Evolutionary conservation across 495 filamentous ascomycete species (phyloP).

Genomic region (Jackrogersella multiformis): DNA sequence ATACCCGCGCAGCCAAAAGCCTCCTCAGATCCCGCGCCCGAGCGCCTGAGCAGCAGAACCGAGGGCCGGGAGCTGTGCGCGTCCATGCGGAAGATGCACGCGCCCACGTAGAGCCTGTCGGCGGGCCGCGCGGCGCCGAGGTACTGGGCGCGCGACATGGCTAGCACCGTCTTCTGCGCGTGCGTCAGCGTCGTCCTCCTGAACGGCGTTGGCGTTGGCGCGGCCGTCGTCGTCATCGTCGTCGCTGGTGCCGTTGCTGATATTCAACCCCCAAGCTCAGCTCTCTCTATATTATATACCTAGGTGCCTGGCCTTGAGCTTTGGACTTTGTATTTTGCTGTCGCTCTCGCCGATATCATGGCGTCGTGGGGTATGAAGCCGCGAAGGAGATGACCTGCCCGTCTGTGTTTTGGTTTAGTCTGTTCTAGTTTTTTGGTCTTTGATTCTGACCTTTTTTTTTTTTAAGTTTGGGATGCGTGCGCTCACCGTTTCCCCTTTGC

Average conservation of each 20-base stretch:
- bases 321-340: too few relatives aligned
- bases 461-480: too few relatives aligned
- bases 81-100: conserved; percentile 44
- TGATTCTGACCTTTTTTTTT: too few relatives aligned
- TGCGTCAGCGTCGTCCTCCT: conserved; percentile 38
- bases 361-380: background rate
- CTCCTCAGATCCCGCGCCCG: too few relatives aligned
- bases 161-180: conserved; percentile 39
- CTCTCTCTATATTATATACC: too few relatives aligned
- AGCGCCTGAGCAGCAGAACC: conserved; percentile 36
- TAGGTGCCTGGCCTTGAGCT: too few relatives aligned
- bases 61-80: conserved; percentile 31
- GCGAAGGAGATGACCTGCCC: too few relatives aligned
- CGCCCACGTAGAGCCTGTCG: conserved; percentile 40
- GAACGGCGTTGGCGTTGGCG: conserved; percentile 31
- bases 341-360: background rate
- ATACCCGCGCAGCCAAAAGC: too few relatives aligned
- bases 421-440: too few relatives aligned
- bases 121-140: conserved; percentile 28
- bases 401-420: too few relatives aligned
- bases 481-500: background rate
- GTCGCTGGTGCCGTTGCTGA: background rate
- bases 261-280: too few relatives aligned
- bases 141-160: conserved; percentile 44
- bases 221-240: conserved; percentile 16